These are phyloP conservation scores for Ophiorrhiza pumila DNA, from an alignment of 257 asterid species.

Conservation along the genomic window DNA sequence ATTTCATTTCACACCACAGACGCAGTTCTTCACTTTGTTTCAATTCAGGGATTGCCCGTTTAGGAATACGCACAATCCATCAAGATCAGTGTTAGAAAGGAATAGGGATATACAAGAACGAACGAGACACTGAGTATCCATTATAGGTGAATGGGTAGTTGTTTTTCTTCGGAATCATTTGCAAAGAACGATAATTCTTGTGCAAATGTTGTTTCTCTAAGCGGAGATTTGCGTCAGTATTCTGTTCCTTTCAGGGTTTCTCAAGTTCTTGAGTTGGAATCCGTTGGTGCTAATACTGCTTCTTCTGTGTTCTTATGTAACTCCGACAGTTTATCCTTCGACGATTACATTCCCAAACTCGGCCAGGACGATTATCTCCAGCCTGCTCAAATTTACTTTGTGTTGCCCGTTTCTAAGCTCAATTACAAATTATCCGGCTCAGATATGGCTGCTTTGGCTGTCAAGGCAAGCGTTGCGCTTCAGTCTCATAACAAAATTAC, in stretches of 20 bases:
- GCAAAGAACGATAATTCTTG: slow-evolving; percentile 14
- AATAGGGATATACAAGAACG: too few relatives aligned
- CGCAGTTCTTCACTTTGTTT: too few relatives aligned
- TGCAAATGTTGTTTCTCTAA: slow-evolving; percentile 39
- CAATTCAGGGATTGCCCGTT: too few relatives aligned
- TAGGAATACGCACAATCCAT: too few relatives aligned
- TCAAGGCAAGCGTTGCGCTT: slow-evolving; percentile 66
- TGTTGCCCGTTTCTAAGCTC: slow-evolving; percentile 44
- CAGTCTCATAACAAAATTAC: slow-evolving; percentile 17
- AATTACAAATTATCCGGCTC: slow-evolving; percentile 50
- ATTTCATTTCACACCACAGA: too few relatives aligned
- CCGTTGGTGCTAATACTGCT: background rate
- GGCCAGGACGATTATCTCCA: slow-evolving; percentile 33
- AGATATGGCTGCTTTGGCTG: slow-evolving; percentile 79
- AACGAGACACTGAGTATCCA: too few relatives aligned
- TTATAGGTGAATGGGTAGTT: slow-evolving; percentile 42
- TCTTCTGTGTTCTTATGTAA: slow-evolving; percentile 42
- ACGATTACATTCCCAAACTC: slow-evolving; percentile 53
- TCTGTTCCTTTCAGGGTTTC: slow-evolving; percentile 41
- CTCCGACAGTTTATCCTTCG: slow-evolving; percentile 56
- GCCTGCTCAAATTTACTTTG: slow-evolving; percentile 56
- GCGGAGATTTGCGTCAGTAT: slow-evolving; percentile 48
- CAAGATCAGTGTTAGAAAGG: too few relatives aligned
- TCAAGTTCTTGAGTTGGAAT: slow-evolving; percentile 37
- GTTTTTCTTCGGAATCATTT: slow-evolving; percentile 34